phyloP scores from a whole-genome alignment of 257 asterid genomes.

The Plectranthus barbatus region DNA sequence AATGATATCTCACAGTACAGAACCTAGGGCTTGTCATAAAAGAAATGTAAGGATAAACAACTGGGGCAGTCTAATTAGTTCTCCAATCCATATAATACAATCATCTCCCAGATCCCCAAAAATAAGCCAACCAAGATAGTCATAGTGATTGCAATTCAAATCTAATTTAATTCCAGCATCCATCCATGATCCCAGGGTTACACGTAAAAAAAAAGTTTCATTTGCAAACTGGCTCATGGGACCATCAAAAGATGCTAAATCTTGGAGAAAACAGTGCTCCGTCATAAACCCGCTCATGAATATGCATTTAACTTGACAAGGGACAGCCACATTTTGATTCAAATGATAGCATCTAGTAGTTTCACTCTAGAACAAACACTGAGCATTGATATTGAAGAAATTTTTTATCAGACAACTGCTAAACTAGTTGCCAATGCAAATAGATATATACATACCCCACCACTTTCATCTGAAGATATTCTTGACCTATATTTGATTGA shows the following conservation, averaged over 20 bases:
- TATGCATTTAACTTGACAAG: neutral
- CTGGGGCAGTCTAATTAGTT: neutral
- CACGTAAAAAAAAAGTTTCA: neutral
- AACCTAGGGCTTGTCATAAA: neutral
- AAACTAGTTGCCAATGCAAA: neutral
- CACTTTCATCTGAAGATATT: neutral
- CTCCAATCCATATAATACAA: constrained; percentile 1
- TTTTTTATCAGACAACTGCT: neutral
- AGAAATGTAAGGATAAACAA: neutral
- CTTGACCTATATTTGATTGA: neutral
- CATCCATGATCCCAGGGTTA: neutral
- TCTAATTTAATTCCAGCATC: neutral
- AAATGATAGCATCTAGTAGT: neutral
- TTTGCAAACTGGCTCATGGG: neutral
- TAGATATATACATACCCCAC: neutral
- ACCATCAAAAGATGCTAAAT: neutral
- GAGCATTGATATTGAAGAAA: neutral
- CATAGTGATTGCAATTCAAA: neutral
- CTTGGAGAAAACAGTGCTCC: neutral
- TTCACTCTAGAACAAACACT: neutral
- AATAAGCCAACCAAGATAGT: neutral
- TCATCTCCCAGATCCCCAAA: neutral
- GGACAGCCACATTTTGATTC: neutral
- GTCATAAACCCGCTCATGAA: neutral
- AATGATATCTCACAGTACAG: neutral